Evolutionary conservation across 495 filamentous ascomycete genomes (phyloP), one percentile per base, ranked within the genome.

Genomic region (Xylaria scruposa): DNA sequence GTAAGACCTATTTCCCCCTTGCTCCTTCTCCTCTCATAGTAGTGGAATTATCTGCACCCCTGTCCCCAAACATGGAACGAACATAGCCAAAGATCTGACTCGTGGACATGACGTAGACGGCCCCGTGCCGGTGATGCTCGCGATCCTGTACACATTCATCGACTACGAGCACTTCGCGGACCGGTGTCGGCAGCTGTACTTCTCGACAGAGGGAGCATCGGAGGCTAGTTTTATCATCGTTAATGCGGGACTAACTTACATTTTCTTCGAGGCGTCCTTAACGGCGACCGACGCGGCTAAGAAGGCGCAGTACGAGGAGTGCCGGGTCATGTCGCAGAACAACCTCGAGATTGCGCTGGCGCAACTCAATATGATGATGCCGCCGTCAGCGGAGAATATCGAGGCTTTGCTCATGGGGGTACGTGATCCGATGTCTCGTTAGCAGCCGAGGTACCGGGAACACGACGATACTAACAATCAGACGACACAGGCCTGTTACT

Each of bases 311-410:
- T 85, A 84, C 68, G 78, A 82, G 19, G 56, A 68, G 53, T 85
- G 86, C 73, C 76, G 77, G 8, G 64, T 76, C 31, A 73, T 88
- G 38, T 89, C 89, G 71, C 85, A 85, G 21, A 78, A 83, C 49
- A 91, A 91, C 44, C 73, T 92, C 21, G 89, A 91, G 75, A 86
- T 81, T 7, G 87, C 86, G 1, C 78, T 92, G 38, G 82, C 85
- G 7, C 86, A 87, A 61, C 73, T 92, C 56, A 87, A 85, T 40
- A 79, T 92, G 54, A 76, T 91, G 67, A 83, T 90, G 82, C 87
- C 90, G 0, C 84, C 87, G 1, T 86, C 81, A 19, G 79, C 80
- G 21, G 90, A 91, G 61, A 90, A 85, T 38, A 83, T 91, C 56
- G 85, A 89, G 62, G 88, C 89, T 7, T 76, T 92, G 47, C 71